A percentile compares a stretch with the other conserved stretches of the same genome.
These are phyloP conservation scores for Globisporangium solare DNA, from an alignment of 352 stramenopile species.

Conservation along the genomic window DNA sequence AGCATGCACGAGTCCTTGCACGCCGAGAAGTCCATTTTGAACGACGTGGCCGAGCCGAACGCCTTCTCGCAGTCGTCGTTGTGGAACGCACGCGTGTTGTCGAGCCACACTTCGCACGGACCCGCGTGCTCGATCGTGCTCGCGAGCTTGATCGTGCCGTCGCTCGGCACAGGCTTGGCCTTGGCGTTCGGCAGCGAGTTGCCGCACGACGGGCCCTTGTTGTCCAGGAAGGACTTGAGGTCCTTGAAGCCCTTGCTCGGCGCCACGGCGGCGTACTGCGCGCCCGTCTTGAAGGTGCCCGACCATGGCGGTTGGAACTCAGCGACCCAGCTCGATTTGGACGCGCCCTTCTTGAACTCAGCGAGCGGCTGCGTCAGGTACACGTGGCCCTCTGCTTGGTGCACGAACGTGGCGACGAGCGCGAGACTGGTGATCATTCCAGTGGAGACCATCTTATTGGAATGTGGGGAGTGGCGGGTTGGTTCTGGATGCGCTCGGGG, in stretches of 20 bases:
- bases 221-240: constrained; percentile 4
- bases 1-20: constrained; percentile 34
- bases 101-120: constrained; percentile 42
- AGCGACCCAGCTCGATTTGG: too few relatives aligned
- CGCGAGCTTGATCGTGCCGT: constrained; percentile 25
- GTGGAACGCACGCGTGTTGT: constrained; percentile 31
- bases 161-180: constrained; percentile 24
- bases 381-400: too few relatives aligned
- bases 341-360: too few relatives aligned
- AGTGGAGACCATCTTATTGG: too few relatives aligned
- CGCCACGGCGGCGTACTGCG: background rate
- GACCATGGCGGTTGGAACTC: too few relatives aligned
- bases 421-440: too few relatives aligned
- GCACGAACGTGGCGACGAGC: too few relatives aligned
- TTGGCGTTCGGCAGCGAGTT: constrained; percentile 24
- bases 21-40: constrained; percentile 29
- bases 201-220: constrained; percentile 18
- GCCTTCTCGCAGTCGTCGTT: constrained; percentile 31
- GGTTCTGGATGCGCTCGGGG: too few relatives aligned
- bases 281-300: too few relatives aligned
- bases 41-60: constrained; percentile 17
- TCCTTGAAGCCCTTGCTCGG: constrained; percentile 4
- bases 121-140: constrained; percentile 22
- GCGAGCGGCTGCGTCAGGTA: too few relatives aligned
- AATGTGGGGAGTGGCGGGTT: too few relatives aligned